Base-by-base conservation (phyloP, 23 red algal genomes). In the Gracilaria vermiculophylla region DNA sequence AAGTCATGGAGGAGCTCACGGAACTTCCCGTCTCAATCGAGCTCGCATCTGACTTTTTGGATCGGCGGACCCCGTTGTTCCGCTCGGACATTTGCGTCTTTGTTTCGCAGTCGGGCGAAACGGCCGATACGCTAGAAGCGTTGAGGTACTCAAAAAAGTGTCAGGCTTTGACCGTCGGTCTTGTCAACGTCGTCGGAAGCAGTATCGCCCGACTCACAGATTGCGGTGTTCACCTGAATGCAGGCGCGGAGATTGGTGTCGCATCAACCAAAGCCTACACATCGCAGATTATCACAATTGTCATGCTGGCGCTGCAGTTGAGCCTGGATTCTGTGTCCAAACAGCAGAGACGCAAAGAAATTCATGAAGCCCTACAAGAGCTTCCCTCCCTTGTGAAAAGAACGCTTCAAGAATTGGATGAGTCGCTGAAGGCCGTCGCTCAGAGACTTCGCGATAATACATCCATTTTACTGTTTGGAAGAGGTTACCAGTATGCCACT, bases 231-330 rank as follows among this genome's bases (percentile, higher is more conserved):
- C 96, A 98, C 51, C 77, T 95, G 44, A 98, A 98, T 37, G 96
- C 96, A 2, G 96, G 96, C 21, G 86, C 89, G 43, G 96, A 98
- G 76, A 95, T 98, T 57, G 96, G 96, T 33, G 96, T 98, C 15
- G 96, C 96, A 0, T 92, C 85, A 39, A 98, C 96, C 19, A 98
- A 98, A 66, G 92, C 88, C 17, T 98, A 98, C 77, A 98, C 96
- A 11, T 92, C 87, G 5, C 96, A 98, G 81, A 98, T 98, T 76
- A 84, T 98, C 47, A 92, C 87, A 15, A 86, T 98, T 47, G 66
- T 95, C 24, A 95, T 95, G 58, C 86, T 98, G 43, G 96, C 92
- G 17, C 92, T 98, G 25, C 82, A 91, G 52, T 76, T 98, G 11
- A 92, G 85, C 28, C 23, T 82, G 6, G 96, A 98, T 82, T 92